Evolutionary conservation across 2,329 filamentous ascomycete genomes (phyloP).

Genomic region (Sordariomycetes sp.): DNA sequence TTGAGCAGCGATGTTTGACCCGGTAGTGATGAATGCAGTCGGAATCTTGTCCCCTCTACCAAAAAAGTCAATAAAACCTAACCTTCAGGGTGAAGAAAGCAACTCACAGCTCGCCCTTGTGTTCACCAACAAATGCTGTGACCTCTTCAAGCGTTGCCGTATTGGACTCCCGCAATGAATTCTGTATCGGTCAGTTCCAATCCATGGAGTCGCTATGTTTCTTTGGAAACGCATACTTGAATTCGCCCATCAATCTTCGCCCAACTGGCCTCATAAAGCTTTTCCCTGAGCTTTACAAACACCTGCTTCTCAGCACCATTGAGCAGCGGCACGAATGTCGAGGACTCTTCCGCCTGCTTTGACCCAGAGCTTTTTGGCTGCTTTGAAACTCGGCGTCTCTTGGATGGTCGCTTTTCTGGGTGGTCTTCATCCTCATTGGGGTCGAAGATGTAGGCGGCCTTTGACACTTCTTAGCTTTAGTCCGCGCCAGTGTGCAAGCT

Average conservation of each 20-base stretch:
- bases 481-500: neutral
- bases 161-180: conserved; percentile 51
- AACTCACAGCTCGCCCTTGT: conserved; percentile 19
- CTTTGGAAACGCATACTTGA: conserved; percentile 23
- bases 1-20: conserved; percentile 70
- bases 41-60: conserved; percentile 45
- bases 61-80: conserved; percentile 4
- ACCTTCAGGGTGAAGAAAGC: neutral
- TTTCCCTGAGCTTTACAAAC: conserved; percentile 43
- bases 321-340: conserved; percentile 42
- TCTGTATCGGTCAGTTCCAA: conserved; percentile 21
- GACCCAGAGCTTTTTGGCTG: conserved; percentile 14
- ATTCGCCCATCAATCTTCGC: conserved; percentile 52
- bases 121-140: conserved; percentile 40
- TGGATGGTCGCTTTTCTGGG: conserved; percentile 33
- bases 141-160: conserved; percentile 51
- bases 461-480: conserved; percentile 1
- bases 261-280: conserved; percentile 57
- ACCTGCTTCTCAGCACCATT: conserved; percentile 41
- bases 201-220: no score
- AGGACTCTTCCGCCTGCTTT: conserved; percentile 8
- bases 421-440: conserved; percentile 30
- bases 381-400: conserved; percentile 46
- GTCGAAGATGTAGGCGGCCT: conserved; percentile 57
- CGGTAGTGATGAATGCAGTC: conserved; percentile 65